Base-by-base conservation (phyloP, 1,139 yeast genomes). In the Hemisphaericaspora xylofermentans region DNA sequence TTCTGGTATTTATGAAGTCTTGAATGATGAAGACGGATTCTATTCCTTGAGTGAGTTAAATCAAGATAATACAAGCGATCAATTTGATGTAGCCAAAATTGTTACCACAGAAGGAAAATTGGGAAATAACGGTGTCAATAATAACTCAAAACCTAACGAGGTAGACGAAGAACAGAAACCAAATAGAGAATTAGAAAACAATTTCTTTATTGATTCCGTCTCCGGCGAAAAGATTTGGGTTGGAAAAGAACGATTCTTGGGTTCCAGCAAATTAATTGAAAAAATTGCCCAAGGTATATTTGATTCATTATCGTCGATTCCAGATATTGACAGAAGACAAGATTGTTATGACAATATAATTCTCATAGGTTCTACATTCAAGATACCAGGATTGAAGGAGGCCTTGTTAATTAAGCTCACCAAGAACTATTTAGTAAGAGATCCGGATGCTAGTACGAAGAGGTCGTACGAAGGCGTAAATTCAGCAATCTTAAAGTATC, bases 231-330 rank as follows among this genome's bases (percentile, higher is more conserved):
- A 67, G 41, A 57, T 86, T 14, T 68, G 68, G 18, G 81, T 93
- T 8, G 98, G 98, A 5, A 85, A 82, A 47, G 96, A 89, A 62
- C 73, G 98, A 51, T 93, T 93, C 63, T 83, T 79, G 56, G 97
- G 96, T 1, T 68, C 85, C 25, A 78, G 75, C 38, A 68, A 64
- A 26, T 70, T 93, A 40, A 71, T 91, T 33, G 69, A 66, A 5
- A 55, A 61, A 19, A 70, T 91, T 17, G 74, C 85, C 2, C 66
- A 64, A 27, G 76, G 76, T 6, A 76, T 87, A 3, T 80, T 80
- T 43, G 64, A 68, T 25, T 68, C 80, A 0, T 65, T 88, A 44
- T 56, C 62, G 14, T 69, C 71, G 42, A 70, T 88, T 26, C 83
- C 83, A 25, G 94, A 87, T 51, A 64, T 82, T 29, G 77, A 75